Evolutionary conservation across 208 protist species (phyloP).

Genomic region (Trypanosomatidae sp.): DNA sequence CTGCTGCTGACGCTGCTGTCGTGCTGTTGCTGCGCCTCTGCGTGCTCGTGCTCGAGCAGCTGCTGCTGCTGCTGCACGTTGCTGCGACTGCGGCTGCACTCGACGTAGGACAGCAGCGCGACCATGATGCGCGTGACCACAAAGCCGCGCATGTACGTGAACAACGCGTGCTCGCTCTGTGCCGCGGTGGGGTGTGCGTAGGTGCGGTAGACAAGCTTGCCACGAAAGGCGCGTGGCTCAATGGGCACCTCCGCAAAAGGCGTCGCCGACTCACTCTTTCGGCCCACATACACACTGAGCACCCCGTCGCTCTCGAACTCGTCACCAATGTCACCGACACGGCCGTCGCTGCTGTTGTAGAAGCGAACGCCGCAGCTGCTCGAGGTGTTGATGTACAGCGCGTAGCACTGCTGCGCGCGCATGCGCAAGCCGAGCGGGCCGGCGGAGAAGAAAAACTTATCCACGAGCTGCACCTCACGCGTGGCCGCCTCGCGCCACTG

Average conservation of each 20-base stretch:
- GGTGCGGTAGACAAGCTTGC: conserved; percentile 71
- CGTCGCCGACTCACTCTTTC: conserved; percentile 68
- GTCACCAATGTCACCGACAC: conserved; percentile 57
- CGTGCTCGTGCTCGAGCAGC: too few relatives aligned
- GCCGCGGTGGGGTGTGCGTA: conserved; percentile 13
- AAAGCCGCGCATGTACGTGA: conserved; percentile 57
- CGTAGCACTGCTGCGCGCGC: conserved; percentile 59
- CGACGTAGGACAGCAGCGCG: conserved; percentile 67
- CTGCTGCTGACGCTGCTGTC: too few relatives aligned
- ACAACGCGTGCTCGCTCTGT: conserved; percentile 27
- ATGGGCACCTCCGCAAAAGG: conserved; percentile 64
- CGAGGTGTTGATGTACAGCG: conserved; percentile 81
- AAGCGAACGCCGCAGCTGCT: conserved; percentile 79
- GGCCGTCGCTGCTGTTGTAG: conserved; percentile 79
- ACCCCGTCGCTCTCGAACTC: conserved; percentile 80
- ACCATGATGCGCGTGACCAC: conserved; percentile 76
- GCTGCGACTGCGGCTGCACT: conserved; percentile 8
- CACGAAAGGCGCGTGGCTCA: conserved; percentile 63
- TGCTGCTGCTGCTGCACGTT: too few relatives aligned
- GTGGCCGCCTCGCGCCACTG: conserved; percentile 59
- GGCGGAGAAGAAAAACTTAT: conserved; percentile 67
- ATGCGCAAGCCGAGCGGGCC: conserved; percentile 54
- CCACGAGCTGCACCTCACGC: conserved; percentile 45
- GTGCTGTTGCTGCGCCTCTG: too few relatives aligned
- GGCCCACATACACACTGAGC: conserved; percentile 68